These are phyloP conservation scores for Grosmannia huntii DNA, from an alignment of 2,329 filamentous ascomycete species.

Conservation along the genomic window DNA sequence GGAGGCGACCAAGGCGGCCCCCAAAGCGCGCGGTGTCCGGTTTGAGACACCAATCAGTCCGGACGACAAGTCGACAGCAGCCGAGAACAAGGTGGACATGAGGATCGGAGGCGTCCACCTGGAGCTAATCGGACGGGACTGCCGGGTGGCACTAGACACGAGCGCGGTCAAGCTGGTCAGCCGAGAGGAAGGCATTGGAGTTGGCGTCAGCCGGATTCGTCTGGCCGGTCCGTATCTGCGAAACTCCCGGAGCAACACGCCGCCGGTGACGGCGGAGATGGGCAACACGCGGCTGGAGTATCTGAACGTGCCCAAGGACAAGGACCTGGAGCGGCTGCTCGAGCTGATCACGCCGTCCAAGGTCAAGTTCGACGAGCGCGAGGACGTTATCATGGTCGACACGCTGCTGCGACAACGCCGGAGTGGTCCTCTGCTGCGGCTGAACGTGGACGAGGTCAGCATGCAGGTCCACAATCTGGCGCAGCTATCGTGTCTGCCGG, in stretches of 20 bases:
- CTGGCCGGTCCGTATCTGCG: conserved; percentile 57
- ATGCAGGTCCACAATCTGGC: conserved; percentile 49
- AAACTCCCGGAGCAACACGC: conserved; percentile 26
- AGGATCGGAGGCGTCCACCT: conserved; percentile 66
- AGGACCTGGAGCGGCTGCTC: conserved; percentile 69
- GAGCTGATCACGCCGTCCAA: conserved; percentile 85
- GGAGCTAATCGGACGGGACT: conserved; percentile 64
- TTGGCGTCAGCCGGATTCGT: conserved; percentile 64
- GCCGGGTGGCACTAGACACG: conserved; percentile 60
- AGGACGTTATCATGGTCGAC: conserved; percentile 91
- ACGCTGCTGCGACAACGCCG: conserved; percentile 75
- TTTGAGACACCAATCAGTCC: conserved; percentile 36
- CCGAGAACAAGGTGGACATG: conserved; percentile 58
- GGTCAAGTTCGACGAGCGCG: conserved; percentile 70
- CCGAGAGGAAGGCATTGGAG: conserved; percentile 56
- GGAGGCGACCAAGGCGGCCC: conserved; percentile 18
- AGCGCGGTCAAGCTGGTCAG: conserved; percentile 73
- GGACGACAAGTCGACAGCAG: conserved; percentile 30
- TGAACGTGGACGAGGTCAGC: conserved; percentile 52
- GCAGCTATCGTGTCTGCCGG: conserved; percentile 54
- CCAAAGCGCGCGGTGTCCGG: conserved; percentile 42
- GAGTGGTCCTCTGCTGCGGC: conserved; percentile 70
- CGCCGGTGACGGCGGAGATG: conserved; percentile 51
- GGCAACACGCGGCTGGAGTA: conserved; percentile 60
- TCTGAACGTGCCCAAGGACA: conserved; percentile 57